These are phyloP conservation scores for Metarhizium album DNA, from an alignment of 2,329 filamentous ascomycete genomes.

Conservation along the genomic window DNA sequence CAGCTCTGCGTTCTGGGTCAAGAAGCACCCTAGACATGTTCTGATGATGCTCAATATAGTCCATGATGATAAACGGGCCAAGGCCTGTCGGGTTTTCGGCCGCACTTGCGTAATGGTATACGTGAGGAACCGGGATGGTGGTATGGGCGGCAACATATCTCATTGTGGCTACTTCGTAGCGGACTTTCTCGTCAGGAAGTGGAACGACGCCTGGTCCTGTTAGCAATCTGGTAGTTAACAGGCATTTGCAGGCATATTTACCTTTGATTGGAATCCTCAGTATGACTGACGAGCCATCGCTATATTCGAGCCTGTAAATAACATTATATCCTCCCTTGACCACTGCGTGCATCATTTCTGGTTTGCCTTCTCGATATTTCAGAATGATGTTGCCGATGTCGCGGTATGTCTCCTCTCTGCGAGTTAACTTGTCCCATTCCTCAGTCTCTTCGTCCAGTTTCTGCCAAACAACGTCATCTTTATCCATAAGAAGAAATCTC, in stretches of 20 bases:
- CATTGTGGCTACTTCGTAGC: conserved; percentile 24
- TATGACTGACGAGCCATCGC: background rate
- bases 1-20: conserved; percentile 12
- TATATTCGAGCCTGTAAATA: conserved; percentile 3
- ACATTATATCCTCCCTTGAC: conserved; percentile 3
- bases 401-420: conserved; percentile 6
- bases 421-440: conserved; percentile 11
- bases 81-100: conserved; percentile 21
- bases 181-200: conserved; percentile 26
- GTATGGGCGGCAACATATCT: conserved; percentile 21
- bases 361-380: conserved; percentile 11
- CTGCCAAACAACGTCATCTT: conserved; percentile 15
- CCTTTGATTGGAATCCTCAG: conserved; percentile 1
- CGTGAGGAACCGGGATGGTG: conserved; percentile 22
- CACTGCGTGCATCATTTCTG: conserved; percentile 9
- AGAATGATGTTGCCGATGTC: conserved; percentile 11
- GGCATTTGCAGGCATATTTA: background rate
- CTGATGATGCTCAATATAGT: conserved; percentile 20
- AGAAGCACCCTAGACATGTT: conserved; percentile 19
- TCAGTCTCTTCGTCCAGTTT: conserved; percentile 12
- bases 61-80: conserved; percentile 28
- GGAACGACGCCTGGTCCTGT: conserved; percentile 9
- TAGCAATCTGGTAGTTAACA: conserved; percentile 24
- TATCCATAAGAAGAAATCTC: conserved; percentile 10
- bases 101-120: conserved; percentile 20